Base-by-base conservation (phyloP, 1,284 basidiomycete species). In the Veloboletus limbatus region DNA sequence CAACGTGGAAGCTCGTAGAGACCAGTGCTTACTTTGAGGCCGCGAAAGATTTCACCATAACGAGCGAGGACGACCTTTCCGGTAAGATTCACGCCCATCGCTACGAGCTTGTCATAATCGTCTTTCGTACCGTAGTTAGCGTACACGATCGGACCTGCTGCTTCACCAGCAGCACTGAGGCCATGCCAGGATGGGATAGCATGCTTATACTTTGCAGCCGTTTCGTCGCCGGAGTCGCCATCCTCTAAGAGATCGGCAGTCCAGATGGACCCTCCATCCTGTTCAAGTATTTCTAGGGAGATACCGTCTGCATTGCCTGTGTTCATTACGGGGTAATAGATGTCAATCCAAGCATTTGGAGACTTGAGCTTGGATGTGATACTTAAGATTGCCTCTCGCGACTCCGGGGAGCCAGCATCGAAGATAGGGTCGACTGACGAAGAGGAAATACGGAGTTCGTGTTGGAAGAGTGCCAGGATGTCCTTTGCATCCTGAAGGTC, bases 1-100 rank as follows among this genome's bases (percentile, higher is more conserved):
- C 24, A 36, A 32, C 35, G 11, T 16, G 8, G 27, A 20, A 27
- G 10, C 1, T n/a, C 10, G 13, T 21, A 24, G 16, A 32, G 30
- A 38, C 8, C 17, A 33, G 21, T 25, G 34, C 58, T 21, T 41
- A 83, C 85, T 72, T 88, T 88, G 21, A 98, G 74, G 13, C 95
- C 96, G 54, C 95, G 85, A 74, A 92, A 92, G 47, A 80, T 70
- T 20, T 41, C 65, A 22, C 92, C 94, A 62, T 97, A 97, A 44
- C 92, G 85, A 43, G 79, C 79, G 11, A 97, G 73, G n/a, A 85
- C 86, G 48, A 97, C 84, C 59, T 88, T 89, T 45, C 85, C 92
- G 0, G 76, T 84, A 45, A 96, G 72, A 58, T 92, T 76, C 37
- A 83, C 75, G 6, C 92, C 91, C 58, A 71, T 62, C 22, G 65